Base-by-base conservation (phyloP, 2,329 filamentous ascomycete species). In the Phoma sp. region DNA sequence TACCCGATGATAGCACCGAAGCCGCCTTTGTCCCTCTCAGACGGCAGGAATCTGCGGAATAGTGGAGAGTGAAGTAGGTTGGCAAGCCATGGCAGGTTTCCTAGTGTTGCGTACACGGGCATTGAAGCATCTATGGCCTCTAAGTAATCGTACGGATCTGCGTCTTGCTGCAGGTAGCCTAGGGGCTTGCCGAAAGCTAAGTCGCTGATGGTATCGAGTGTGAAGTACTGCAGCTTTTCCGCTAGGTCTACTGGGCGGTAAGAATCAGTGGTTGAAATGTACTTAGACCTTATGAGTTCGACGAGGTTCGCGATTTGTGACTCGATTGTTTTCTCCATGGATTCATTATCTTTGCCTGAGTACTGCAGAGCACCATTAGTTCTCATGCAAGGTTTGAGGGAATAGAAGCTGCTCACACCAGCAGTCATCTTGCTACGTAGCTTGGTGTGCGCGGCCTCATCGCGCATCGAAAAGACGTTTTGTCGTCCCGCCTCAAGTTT, bases 141-240 rank as follows among this genome's bases (percentile, higher is more conserved):
- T 44, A 80, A 74, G 60, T 81, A 70, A 9, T 62, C 60, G 42
- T 77, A 77, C 0, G 80, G 53, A 57, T 84, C 82, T 8, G 72
- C 63, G 45, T 84, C 81, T 2, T 76, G 65, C 13, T 71, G 70
- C 13, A 84, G 67, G 58, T 79, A 82, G 1, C 82, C 82, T 57
- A 83, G 82, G 0, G 79, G 65, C 13, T 75, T 59, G 5, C 82
- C 82, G 54, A 83, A 82, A 0, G 80, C 79, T 2, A 85, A 63
- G 32, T 77, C 77, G 25, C 76, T 80, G 55, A 85, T 82, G 42
- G 83, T 77, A 56, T 85, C 83, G 6, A 84, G 71, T 1, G 82
- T 42, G 46, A 84, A 80, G 66, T 75, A 85, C 32, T 82, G 79
- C 2, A 75, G 70, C 52, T 80, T 80, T 3, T 69, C 67, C 2